phyloP scores from a whole-genome alignment of 2,329 filamentous ascomycete genomes.

The Ceratocystis albifundus region DNA sequence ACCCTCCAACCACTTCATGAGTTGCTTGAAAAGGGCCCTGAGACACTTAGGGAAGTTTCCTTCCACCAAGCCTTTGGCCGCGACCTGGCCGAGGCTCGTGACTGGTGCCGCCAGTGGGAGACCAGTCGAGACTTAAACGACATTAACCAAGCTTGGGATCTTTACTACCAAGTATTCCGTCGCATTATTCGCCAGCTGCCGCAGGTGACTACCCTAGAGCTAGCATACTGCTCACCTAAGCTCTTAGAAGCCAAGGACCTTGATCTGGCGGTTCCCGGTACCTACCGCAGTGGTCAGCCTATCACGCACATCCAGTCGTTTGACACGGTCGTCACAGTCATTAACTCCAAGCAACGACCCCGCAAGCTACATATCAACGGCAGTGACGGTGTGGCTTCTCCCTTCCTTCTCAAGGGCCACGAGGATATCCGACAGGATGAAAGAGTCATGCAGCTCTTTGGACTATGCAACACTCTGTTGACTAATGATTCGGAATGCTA shows the following conservation, averaged over 20 bases:
- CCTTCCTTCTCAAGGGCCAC: constrained; percentile 93
- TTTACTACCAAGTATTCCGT: constrained; percentile 97
- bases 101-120: constrained; percentile 91
- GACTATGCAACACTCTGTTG: constrained; percentile 89
- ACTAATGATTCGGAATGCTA: constrained; percentile 90
- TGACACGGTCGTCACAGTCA: constrained; percentile 78
- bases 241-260: constrained; percentile 75
- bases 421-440: constrained; percentile 99
- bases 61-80: constrained; percentile 96
- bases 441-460: constrained; percentile 98
- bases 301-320: constrained; percentile 82
- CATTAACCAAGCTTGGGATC: constrained; percentile 95
- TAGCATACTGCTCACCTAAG: constrained; percentile 94
- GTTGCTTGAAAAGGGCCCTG: constrained; percentile 77
- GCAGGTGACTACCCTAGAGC: constrained; percentile 80
- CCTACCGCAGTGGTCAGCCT: constrained; percentile 66
- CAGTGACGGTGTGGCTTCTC: constrained; percentile 77
- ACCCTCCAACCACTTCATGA: constrained; percentile 84
- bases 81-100: constrained; percentile 84
- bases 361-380: constrained; percentile 79
- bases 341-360: constrained; percentile 93
- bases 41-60: constrained; percentile 89
- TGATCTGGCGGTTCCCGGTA: constrained; percentile 90
- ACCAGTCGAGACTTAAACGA: constrained; percentile 83
- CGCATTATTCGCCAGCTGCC: constrained; percentile 88